Evolutionary conservation across 495 filamentous ascomycete species (phyloP).

Genomic region (Tuber brumale): DNA sequence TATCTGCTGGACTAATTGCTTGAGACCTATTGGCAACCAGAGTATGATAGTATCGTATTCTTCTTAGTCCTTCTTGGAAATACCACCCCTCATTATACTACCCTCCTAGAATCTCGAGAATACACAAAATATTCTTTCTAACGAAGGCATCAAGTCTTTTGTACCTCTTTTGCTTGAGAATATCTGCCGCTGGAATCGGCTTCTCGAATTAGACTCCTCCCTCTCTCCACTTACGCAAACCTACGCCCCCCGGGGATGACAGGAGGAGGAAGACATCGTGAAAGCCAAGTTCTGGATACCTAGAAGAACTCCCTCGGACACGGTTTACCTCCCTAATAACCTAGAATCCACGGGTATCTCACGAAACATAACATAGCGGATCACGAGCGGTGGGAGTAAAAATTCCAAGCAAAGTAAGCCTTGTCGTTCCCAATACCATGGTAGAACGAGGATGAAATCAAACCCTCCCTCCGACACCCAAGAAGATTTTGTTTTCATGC

Average conservation of each 20-base stretch:
- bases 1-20: background rate
- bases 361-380: too few species aligned
- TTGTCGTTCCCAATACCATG: background rate
- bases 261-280: background rate
- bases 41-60: background rate
- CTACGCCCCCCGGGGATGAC: too few species aligned
- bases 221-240: background rate
- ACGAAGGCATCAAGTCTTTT: background rate
- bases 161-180: background rate
- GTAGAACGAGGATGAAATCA: background rate
- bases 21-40: background rate
- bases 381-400: too few species aligned
- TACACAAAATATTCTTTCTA: background rate
- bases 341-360: too few species aligned
- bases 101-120: background rate
- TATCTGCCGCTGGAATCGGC: background rate
- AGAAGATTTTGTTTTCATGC: background rate
- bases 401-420: background rate
- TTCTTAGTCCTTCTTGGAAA: background rate
- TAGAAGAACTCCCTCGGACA: too few species aligned
- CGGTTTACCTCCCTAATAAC: too few species aligned
- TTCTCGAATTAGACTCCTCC: background rate
- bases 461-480: background rate
- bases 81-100: background rate
- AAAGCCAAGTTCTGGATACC: background rate